phyloP scores from a whole-genome alignment of 768 basidiomycete species.

The Leccinum broughii region DNA sequence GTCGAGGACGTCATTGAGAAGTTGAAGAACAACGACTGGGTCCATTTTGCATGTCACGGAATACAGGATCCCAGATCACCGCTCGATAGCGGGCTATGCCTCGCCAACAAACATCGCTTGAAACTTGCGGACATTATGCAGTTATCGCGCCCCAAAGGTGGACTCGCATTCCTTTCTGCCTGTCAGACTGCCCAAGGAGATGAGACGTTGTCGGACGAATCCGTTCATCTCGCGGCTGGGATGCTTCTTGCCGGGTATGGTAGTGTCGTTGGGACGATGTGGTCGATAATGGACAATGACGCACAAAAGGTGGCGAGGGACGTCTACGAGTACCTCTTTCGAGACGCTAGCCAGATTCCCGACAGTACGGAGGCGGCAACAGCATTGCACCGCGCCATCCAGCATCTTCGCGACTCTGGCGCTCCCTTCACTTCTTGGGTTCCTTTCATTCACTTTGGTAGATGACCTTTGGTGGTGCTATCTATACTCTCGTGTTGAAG shows the following conservation, averaged over 20 bases:
- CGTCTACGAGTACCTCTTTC: background rate
- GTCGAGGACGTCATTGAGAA: no score
- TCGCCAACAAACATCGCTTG: no score
- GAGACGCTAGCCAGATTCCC: background rate
- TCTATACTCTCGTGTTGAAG: no score
- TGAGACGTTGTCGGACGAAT: background rate
- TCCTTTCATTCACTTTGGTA: background rate
- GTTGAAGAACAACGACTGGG: no score
- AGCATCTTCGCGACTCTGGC: background rate
- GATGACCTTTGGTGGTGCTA: background rate
- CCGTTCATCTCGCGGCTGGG: background rate
- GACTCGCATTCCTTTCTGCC: no score
- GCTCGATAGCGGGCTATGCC: no score
- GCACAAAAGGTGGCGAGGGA: background rate
- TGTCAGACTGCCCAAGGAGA: background rate
- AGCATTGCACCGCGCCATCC: background rate
- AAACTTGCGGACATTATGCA: no score
- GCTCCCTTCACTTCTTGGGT: background rate
- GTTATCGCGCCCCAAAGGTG: no score
- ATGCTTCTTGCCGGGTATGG: background rate
- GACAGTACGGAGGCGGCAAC: background rate
- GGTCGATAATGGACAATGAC: background rate
- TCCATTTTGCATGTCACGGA: no score
- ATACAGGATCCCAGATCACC: no score
- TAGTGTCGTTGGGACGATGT: background rate